These are phyloP conservation scores for Penicillium canescens DNA, from an alignment of 495 filamentous ascomycete species.

Conservation along the genomic window DNA sequence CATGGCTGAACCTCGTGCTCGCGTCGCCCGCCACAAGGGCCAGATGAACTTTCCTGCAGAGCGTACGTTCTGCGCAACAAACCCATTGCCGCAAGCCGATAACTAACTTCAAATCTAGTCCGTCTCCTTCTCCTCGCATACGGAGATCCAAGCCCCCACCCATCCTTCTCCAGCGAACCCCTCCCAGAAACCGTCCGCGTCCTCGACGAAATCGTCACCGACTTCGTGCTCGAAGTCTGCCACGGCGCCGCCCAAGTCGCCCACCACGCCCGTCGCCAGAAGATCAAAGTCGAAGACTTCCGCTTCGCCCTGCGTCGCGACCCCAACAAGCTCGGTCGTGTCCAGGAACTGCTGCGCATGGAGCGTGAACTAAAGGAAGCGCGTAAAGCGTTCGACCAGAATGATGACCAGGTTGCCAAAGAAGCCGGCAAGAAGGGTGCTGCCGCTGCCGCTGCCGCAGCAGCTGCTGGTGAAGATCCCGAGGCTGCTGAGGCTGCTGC, in stretches of 20 bases:
- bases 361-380: slow-evolving; percentile 76
- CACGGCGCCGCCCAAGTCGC: slow-evolving; percentile 84
- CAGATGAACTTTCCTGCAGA: slow-evolving; percentile 87
- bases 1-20: slow-evolving; percentile 71
- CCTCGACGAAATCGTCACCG: slow-evolving; percentile 91
- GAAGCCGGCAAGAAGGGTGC: slow-evolving; percentile 41
- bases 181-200: slow-evolving; percentile 81
- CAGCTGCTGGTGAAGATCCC: slow-evolving; percentile 11
- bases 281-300: slow-evolving; percentile 98
- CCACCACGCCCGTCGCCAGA: slow-evolving; percentile 79
- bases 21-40: slow-evolving; percentile 79
- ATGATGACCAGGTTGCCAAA: slow-evolving; percentile 50
- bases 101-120: slow-evolving; percentile 49
- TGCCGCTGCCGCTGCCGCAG: slow-evolving; percentile 3
- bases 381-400: slow-evolving; percentile 66
- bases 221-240: slow-evolving; percentile 85
- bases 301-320: slow-evolving; percentile 88
- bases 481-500: slow-evolving; percentile 25
- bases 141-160: slow-evolving; percentile 64
- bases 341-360: slow-evolving; percentile 82
- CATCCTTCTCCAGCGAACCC: slow-evolving; percentile 50
- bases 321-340: slow-evolving; percentile 80
- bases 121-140: slow-evolving; percentile 80
- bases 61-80: slow-evolving; percentile 49
- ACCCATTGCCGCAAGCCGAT: neutral